These are phyloP conservation scores for Ascoidea tarda DNA, from an alignment of 805 yeast genomes.

Conservation along the genomic window DNA sequence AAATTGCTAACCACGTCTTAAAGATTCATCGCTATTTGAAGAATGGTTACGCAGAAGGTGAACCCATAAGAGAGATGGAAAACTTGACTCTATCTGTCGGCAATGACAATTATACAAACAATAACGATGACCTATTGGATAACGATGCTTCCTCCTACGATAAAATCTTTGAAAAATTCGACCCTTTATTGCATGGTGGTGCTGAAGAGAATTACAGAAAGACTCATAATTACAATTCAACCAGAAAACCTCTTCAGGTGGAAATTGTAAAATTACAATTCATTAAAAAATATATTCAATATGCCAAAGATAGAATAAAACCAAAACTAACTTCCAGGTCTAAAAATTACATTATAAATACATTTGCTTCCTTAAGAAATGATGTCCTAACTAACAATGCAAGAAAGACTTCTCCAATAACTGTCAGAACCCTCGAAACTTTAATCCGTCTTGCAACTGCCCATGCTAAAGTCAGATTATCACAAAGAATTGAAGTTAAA, in stretches of 20 bases:
- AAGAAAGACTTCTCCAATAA: conserved; percentile 80
- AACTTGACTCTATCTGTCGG: conserved; percentile 74
- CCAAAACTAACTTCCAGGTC: conserved; percentile 75
- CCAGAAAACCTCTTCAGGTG: conserved; percentile 18
- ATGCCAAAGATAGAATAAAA: conserved; percentile 76
- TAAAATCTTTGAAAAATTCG: conserved; percentile 66
- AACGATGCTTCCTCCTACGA: conserved; percentile 23
- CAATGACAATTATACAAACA: conserved; percentile 27
- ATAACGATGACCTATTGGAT: conserved; percentile 27
- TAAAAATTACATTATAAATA: conserved; percentile 62
- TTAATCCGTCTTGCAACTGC: conserved; percentile 90
- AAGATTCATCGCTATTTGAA: conserved; percentile 86
- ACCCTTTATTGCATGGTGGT: conserved; percentile 73
- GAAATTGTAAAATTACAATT: conserved; percentile 66
- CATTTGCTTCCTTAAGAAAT: conserved; percentile 74
- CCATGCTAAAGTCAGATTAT: conserved; percentile 89
- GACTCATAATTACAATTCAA: conserved; percentile 18
- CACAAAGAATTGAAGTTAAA: conserved; percentile 52
- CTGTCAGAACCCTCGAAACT: conserved; percentile 97
- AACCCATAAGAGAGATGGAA: conserved; percentile 73
- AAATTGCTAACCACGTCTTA: conserved; percentile 86
- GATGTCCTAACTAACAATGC: conserved; percentile 47
- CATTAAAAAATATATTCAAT: conserved; percentile 83
- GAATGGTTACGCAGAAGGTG: conserved; percentile 83
- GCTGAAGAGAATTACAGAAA: conserved; percentile 25